These are phyloP conservation scores for Hydrangea macrophylla DNA, from an alignment of 148 eudicot species.

Conservation along the genomic window DNA sequence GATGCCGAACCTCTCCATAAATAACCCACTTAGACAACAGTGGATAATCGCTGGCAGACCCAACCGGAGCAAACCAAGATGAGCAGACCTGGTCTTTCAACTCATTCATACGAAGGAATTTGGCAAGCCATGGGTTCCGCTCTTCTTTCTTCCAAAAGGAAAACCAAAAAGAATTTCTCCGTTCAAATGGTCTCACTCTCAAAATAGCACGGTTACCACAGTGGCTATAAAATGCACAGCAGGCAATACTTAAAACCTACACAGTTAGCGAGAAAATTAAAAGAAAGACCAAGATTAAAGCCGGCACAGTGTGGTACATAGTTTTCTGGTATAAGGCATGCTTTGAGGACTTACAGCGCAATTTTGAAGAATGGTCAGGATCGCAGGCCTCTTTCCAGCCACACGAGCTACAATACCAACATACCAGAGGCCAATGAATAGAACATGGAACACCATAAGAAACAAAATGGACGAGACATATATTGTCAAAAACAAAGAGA, in stretches of 20 bases:
- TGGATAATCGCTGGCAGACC: slow-evolving; percentile 98
- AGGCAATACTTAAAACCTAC: slow-evolving; percentile 94
- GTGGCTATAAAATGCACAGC: slow-evolving; percentile 98
- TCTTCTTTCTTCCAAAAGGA: slow-evolving; percentile 82
- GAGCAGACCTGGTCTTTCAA: slow-evolving; percentile 87
- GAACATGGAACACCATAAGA: slow-evolving; percentile 85
- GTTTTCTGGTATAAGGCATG: background rate
- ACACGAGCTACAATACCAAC: slow-evolving; percentile 97
- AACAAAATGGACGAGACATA: slow-evolving; percentile 79
- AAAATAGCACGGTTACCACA: slow-evolving; percentile 89
- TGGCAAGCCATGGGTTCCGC: slow-evolving; percentile 78
- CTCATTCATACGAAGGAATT: slow-evolving; percentile 75
- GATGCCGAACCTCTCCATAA: slow-evolving; percentile 80
- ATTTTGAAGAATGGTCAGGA: slow-evolving; percentile 88
- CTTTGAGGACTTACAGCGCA: slow-evolving; percentile 68
- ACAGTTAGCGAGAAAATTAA: slow-evolving; percentile 13
- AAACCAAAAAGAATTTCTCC: slow-evolving; percentile 66
- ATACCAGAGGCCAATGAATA: slow-evolving; percentile 94
- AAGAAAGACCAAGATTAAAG: slow-evolving; percentile 10
- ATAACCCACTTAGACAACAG: slow-evolving; percentile 97
- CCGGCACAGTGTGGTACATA: background rate
- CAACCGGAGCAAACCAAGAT: slow-evolving; percentile 99
- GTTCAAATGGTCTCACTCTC: slow-evolving; percentile 55
- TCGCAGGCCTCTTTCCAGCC: slow-evolving; percentile 82
- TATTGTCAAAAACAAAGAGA: slow-evolving; percentile 88